Evolutionary conservation across 371 early-diverging fungal species (phyloP).

Genomic region (Haplosporangium sp.): DNA sequence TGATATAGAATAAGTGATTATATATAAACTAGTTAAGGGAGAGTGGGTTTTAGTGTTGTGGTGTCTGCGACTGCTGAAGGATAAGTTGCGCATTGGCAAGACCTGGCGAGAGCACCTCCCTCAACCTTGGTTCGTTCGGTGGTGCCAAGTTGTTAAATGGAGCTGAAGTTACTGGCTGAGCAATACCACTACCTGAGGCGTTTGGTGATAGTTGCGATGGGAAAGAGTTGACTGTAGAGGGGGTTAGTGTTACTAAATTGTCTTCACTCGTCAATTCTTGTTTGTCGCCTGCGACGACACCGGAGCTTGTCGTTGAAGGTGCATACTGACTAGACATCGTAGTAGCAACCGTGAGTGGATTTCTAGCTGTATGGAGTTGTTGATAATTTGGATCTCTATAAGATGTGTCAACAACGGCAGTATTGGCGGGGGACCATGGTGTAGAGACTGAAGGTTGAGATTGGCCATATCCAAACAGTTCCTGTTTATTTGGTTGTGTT

Average conservation of each 20-base stretch:
- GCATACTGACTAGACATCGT: neutral
- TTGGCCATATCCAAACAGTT: neutral
- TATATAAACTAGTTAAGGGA: neutral
- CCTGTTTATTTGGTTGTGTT: constrained; percentile 1
- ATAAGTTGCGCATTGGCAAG: constrained; percentile 50
- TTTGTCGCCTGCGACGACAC: constrained; percentile 23
- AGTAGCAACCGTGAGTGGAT: neutral
- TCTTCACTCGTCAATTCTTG: constrained; percentile 23
- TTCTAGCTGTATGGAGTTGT: neutral
- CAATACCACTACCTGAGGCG: no score
- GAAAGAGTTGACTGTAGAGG: neutral
- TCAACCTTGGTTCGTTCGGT: neutral
- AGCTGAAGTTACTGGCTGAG: no score
- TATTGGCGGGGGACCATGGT: neutral
- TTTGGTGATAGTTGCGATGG: neutral
- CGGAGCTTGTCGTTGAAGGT: neutral
- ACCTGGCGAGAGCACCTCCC: constrained; percentile 31
- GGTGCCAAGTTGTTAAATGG: neutral
- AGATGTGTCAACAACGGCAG: neutral
- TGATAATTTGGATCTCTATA: neutral
- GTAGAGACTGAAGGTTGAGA: neutral
- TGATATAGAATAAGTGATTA: neutral
- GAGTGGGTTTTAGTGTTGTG: constrained; percentile 1
- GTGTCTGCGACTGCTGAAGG: constrained; percentile 36
- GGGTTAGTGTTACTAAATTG: neutral